Base-by-base conservation (phyloP, 257 asterid genomes). In the Salvia splendens region DNA sequence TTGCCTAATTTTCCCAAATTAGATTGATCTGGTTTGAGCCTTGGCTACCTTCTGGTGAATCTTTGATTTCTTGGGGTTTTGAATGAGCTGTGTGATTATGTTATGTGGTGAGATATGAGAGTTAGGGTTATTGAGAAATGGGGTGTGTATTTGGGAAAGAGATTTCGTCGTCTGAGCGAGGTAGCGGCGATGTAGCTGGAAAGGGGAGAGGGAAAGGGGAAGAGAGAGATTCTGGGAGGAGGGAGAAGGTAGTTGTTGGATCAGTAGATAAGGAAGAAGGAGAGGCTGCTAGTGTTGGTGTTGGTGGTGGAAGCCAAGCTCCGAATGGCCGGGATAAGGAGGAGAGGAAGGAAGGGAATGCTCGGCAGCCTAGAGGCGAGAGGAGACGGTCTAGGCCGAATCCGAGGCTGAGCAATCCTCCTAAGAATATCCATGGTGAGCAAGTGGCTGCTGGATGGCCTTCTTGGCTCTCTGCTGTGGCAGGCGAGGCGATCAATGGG, bases 381-480 rank as follows among this genome's bases (percentile, higher is more conserved):
- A 85, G 89, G 77, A 86, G 94, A 81, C 78, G 87, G 79, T 75
- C 87, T 57, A 90, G 75, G 82, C 92, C 95, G 3, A 87, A 87
- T 80, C 95, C 97, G 0, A 81, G 94, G 85, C 73, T 84, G 49
- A 79, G 97, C 54, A 87, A 90, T 60, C 95, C 89, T n/a, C 90
- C 94, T 62, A 90, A 84, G 77, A 52, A 81, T 67, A 71, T 87
- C 70, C 95, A 83, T 10, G 97, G 95, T 12, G 97, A 90, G 84
- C 97, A 90, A 79, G 94, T 90, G 43, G 94, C 95, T 38, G 97
- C 97, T 8, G 97, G 97, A 46, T 90, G 97, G 97, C 97, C 97
- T 3, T 69, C 92, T 2, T 90, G 95, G 97, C 94, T 90, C 48
- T 84, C 92, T 6, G 92, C 86, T 3, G 97, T 87, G 49, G 97